Evolutionary conservation across 2,329 filamentous ascomycete species (phyloP).

Genomic region (Exophiala aquamarina): DNA sequence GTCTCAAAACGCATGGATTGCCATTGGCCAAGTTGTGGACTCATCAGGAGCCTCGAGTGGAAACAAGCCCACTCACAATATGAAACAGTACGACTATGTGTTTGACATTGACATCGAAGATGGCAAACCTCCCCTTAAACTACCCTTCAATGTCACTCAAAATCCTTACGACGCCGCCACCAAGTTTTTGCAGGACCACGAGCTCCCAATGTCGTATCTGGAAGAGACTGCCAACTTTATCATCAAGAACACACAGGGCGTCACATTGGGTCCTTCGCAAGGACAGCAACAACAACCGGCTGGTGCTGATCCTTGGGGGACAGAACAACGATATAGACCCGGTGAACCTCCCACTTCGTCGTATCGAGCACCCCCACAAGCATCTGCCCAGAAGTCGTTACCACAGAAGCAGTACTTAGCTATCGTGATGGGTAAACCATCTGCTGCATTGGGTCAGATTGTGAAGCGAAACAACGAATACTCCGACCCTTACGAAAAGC

Average conservation of each 20-base stretch:
- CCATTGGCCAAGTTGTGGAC: constrained; percentile 92
- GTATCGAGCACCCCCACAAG: constrained; percentile 28
- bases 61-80: constrained; percentile 72
- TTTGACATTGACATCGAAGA: constrained; percentile 97
- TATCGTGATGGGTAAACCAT: constrained; percentile 70
- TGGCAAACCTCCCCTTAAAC: constrained; percentile 84
- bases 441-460: constrained; percentile 74
- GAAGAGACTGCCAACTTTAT: constrained; percentile 95
- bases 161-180: constrained; percentile 90
- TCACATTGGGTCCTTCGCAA: constrained; percentile 62
- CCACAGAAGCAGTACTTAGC: constrained; percentile 78
- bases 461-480: constrained; percentile 69
- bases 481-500: constrained; percentile 69
- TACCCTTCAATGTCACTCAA: constrained; percentile 90
- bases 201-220: constrained; percentile 81
- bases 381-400: constrained; percentile 42
- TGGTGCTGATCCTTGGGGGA: constrained; percentile 72
- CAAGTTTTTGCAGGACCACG: constrained; percentile 86
- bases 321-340: constrained; percentile 75
- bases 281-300: constrained; percentile 49
- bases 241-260: constrained; percentile 81
- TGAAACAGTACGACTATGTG: constrained; percentile 91
- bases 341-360: constrained; percentile 57
- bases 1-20: constrained; percentile 72
- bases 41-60: constrained; percentile 80